These are phyloP conservation scores for Craterostigma plantagineum DNA, from an alignment of 257 asterid genomes.

Conservation along the genomic window DNA sequence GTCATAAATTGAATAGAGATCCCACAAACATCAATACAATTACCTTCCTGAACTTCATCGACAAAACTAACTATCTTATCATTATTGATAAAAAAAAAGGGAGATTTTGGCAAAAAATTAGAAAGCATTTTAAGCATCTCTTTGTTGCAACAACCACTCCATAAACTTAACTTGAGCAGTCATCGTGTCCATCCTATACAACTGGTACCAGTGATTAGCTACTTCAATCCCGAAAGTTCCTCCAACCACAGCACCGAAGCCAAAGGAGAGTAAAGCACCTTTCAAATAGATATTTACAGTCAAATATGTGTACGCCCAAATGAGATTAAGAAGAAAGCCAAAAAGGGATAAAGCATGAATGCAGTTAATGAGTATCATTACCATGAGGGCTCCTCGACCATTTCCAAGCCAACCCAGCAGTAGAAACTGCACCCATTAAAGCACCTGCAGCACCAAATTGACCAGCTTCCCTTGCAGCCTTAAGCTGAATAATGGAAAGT, in stretches of 20 bases:
- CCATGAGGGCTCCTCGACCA: slow-evolving; percentile 91
- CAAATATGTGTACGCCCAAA: too few species aligned
- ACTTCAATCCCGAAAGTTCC: slow-evolving; percentile 65
- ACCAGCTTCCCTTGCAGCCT: slow-evolving; percentile 60
- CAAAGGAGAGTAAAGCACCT: slow-evolving; percentile 70
- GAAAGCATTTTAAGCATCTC: slow-evolving; percentile 2
- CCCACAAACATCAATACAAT: too few species aligned
- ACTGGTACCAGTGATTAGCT: slow-evolving; percentile 68
- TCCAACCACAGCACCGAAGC: slow-evolving; percentile 62
- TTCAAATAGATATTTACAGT: too few species aligned
- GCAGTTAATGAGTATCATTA: slow-evolving; percentile 14
- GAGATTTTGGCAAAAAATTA: too few species aligned
- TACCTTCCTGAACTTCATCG: too few species aligned
- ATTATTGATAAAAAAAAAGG: too few species aligned
- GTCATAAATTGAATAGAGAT: too few species aligned
- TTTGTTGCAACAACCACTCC: slow-evolving; percentile 90
- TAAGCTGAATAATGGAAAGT: slow-evolving; percentile 32
- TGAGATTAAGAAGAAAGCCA: too few species aligned
- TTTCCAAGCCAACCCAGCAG: slow-evolving; percentile 61
- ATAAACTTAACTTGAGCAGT: slow-evolving; percentile 68
- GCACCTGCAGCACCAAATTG: slow-evolving; percentile 57
- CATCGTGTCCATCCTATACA: slow-evolving; percentile 51
- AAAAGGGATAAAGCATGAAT: not conserved
- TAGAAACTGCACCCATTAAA: slow-evolving; percentile 51
- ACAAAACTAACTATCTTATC: too few species aligned